Conservation (phyloP, 306 rosid species). For the Malus asiatica region DNA sequence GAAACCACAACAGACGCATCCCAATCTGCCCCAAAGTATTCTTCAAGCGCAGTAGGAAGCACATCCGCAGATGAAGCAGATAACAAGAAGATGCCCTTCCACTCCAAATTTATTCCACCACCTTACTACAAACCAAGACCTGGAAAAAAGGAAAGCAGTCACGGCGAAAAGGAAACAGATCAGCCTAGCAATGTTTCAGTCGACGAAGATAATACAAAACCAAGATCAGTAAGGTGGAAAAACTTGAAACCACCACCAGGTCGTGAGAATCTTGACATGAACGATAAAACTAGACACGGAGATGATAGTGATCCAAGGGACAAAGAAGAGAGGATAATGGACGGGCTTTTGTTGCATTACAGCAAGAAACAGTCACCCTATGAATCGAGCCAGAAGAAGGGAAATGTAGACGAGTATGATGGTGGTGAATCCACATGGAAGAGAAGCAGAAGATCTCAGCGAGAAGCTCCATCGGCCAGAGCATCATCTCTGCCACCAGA, state of each 20-base stretch:
- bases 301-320: neutral
- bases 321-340: constrained; percentile 25
- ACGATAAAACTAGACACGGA: neutral
- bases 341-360: constrained; percentile 31
- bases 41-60: constrained; percentile 49
- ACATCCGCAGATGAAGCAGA: constrained; percentile 47
- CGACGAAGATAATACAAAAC: constrained; percentile 32
- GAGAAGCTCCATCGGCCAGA: constrained; percentile 12
- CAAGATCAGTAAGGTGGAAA: constrained; percentile 60
- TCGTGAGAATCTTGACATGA: constrained; percentile 2
- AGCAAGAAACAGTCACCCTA: constrained; percentile 24
- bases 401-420: constrained; percentile 6
- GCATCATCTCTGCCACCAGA: constrained; percentile 33
- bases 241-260: constrained; percentile 28
- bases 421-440: constrained; percentile 5
- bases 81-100: constrained; percentile 26
- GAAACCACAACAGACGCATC: constrained; percentile 48
- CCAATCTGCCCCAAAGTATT: constrained; percentile 23
- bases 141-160: constrained; percentile 15
- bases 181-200: neutral
- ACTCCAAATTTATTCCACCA: constrained; percentile 36
- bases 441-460: constrained; percentile 5
- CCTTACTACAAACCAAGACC: constrained; percentile 56
- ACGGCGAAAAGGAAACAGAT: constrained; percentile 19
- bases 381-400: constrained; percentile 12